Base-by-base conservation (phyloP, 1,139 yeast genomes). In the Yamadazyma buinensis region DNA sequence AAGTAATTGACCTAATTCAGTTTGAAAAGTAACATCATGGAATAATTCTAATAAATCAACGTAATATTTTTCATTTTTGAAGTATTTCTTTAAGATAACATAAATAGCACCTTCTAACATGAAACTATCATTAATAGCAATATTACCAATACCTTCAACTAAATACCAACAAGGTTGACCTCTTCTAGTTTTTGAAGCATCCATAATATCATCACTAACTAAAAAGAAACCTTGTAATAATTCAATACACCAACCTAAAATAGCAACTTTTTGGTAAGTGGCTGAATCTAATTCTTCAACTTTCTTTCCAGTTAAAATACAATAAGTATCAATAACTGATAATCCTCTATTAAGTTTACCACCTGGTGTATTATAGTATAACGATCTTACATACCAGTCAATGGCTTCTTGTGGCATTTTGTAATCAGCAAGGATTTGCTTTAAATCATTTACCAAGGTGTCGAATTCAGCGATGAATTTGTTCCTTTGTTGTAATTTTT, bases 151-250 rank as follows among this genome's bases (percentile, higher is more conserved):
- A 29, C 79, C 80, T 42, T 80, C 83, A 35, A 67, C 75, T 54
- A 69, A 81, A 68, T 90, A 94, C 98, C 98, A 94, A 67, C 99
- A 94, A 49, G 96, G 92, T 63, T 92, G 97, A 37, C 97, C 97
- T 59, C 99, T 82, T 72, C 99, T 85, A 30, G 98, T 94, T 61
- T 87, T 84, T 25, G 97, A 86, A 48, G 80, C 80, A 63, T 94
- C 99, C 99, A 94, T 94, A 77, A 94, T 94, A 61, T 94, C 99
- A 60, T 94, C 99, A 24, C 97, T 95, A 35, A 94, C 97, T 51
- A 94, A 74, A 70, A 94, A 94, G 61, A 87, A 92, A 2, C 97
- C 98, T 65, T 94, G 99, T 51, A 92, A 73, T 49, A 92, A 73
- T 65, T 94, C 99, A 50, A 94, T 80, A 48, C 90, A 75, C 98